Conservation (phyloP, 352 stramenopile genomes). For the Phytopythium delawarense region DNA sequence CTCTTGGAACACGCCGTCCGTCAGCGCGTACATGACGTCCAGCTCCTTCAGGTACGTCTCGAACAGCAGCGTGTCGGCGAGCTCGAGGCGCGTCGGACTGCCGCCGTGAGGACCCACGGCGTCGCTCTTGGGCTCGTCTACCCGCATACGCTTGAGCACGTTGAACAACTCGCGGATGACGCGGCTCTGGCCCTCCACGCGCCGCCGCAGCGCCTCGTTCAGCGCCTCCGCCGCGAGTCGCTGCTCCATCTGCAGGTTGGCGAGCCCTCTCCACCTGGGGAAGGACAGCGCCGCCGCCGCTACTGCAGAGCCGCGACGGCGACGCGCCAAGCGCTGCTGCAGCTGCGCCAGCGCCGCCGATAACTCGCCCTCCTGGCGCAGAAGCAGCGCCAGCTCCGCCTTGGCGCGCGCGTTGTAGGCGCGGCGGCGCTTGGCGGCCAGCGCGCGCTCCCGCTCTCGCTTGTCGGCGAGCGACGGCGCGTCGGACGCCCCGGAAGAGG, state of each 20-base stretch:
- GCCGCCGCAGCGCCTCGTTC: conserved; percentile 15
- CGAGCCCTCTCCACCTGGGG: conserved; percentile 17
- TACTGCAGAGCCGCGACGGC: neutral
- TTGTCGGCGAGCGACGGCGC: conserved; percentile 4
- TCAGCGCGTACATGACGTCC: conserved; percentile 20
- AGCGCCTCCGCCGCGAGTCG: conserved; percentile 19
- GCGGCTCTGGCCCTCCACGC: conserved; percentile 16
- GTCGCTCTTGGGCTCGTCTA: conserved; percentile 1
- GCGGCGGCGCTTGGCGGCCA: conserved; percentile 15
- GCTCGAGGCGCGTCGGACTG: neutral
- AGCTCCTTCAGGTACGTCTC: conserved; percentile 23
- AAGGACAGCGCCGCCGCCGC: conserved; percentile 1
- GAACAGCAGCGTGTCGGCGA: conserved; percentile 8
- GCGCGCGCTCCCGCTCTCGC: conserved; percentile 9
- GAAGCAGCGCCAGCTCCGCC: conserved; percentile 12
- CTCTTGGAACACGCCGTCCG: conserved; percentile 12
- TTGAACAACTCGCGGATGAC: conserved; percentile 24
- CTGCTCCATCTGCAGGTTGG: conserved; percentile 19
- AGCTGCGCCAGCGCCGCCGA: conserved; percentile 1
- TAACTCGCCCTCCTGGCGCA: conserved; percentile 15
- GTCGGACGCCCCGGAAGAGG: neutral
- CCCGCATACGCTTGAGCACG: conserved; percentile 14
- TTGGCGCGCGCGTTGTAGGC: conserved; percentile 16
- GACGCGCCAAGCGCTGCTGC: neutral
- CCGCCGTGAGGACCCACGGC: neutral